These are phyloP conservation scores for Tetracladium marchalianum DNA, from an alignment of 495 filamentous ascomycete genomes.

Conservation along the genomic window DNA sequence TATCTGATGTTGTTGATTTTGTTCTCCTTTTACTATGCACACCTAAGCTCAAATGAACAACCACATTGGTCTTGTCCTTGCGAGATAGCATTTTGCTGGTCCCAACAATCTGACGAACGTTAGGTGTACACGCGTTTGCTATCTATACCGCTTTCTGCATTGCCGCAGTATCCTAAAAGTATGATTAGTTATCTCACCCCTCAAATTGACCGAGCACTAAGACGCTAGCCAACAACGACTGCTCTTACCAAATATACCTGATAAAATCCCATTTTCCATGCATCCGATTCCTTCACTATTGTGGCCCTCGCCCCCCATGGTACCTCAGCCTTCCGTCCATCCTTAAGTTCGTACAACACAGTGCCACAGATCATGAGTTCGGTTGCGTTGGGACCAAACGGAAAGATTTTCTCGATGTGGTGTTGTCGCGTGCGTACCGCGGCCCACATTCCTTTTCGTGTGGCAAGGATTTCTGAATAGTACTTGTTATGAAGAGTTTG, in stretches of 20 bases:
- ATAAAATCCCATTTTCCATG: conserved; percentile 50
- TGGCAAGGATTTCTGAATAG: conserved; percentile 40
- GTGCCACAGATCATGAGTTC: conserved; percentile 56
- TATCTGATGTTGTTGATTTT: too few species aligned
- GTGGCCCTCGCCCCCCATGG: conserved; percentile 49
- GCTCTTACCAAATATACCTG: conserved; percentile 52
- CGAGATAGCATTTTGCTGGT: too few species aligned
- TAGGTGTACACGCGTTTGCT: too few species aligned
- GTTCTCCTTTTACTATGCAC: too few species aligned
- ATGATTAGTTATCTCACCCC: not conserved
- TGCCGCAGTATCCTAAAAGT: conserved; percentile 12
- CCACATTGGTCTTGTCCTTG: too few species aligned
- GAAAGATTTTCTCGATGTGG: conserved; percentile 37
- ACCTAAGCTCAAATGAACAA: too few species aligned
- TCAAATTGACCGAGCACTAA: not conserved
- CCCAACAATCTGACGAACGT: too few species aligned
- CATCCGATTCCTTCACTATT: conserved; percentile 35
- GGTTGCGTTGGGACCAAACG: conserved; percentile 24
- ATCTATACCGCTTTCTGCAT: conserved; percentile 15
- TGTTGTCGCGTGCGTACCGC: conserved; percentile 42
- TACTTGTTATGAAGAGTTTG: not conserved
- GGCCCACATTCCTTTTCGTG: conserved; percentile 48
- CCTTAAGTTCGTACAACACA: conserved; percentile 46
- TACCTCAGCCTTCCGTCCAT: conserved; percentile 30
- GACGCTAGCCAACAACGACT: conserved; percentile 1